phyloP scores from a whole-genome alignment of 192 early-diverging fungal genomes.

The Backusella morwellensis region DNA sequence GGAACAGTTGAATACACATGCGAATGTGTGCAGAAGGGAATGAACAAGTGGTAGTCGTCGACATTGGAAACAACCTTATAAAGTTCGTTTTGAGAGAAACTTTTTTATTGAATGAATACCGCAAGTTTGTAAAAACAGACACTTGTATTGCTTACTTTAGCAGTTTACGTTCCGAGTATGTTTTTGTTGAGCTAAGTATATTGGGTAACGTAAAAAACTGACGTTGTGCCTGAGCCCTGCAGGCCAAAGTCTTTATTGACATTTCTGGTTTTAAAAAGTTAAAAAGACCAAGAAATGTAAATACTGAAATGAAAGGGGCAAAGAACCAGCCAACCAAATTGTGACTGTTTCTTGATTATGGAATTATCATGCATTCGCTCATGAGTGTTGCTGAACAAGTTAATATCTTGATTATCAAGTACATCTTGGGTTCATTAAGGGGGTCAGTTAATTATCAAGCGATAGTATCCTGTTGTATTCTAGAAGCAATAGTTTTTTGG shows the following conservation, averaged over 20 bases:
- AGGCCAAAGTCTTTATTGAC: constrained; percentile 1
- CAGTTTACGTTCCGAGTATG: constrained; percentile 17
- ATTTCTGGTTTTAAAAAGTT: background rate
- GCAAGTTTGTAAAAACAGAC: background rate
- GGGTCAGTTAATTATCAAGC: no score
- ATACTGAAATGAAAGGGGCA: background rate
- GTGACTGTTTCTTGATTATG: background rate
- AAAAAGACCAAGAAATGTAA: background rate
- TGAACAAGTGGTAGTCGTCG: constrained; percentile 74
- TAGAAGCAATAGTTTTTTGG: no score
- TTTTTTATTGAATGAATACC: constrained; percentile 28
- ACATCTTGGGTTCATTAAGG: no score
- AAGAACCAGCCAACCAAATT: background rate
- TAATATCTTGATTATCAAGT: no score
- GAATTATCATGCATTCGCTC: background rate
- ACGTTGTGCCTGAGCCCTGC: background rate
- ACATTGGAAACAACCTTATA: constrained; percentile 83
- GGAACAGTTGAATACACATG: constrained; percentile 46
- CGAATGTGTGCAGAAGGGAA: constrained; percentile 80
- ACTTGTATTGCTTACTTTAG: constrained; percentile 10
- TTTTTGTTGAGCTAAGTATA: constrained; percentile 9
- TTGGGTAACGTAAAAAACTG: constrained; percentile 16
- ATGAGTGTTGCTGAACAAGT: no score
- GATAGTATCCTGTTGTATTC: no score
- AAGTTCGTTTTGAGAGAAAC: constrained; percentile 76